Conservation (phyloP, 2,329 filamentous ascomycete genomes). For the Pseudogymnoascus sp. region DNA sequence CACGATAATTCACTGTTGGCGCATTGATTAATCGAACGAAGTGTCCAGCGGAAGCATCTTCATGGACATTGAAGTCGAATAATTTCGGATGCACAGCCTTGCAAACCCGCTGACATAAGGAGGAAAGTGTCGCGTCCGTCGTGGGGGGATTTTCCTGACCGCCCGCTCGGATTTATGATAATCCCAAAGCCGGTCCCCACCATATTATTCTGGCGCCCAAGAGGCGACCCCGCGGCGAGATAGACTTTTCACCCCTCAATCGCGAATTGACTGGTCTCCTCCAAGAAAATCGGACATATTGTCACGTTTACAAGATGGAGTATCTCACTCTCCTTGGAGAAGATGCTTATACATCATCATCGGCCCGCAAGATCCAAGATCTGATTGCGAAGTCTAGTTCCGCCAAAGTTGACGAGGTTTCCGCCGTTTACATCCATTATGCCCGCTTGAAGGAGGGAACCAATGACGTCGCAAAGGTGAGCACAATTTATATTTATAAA, state of each 20-base stretch:
- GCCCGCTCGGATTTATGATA: background rate
- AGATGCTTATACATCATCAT: conserved; percentile 23
- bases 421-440: conserved; percentile 25
- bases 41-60: background rate
- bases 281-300: conserved; percentile 9
- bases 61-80: background rate
- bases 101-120: background rate
- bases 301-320: conserved; percentile 18
- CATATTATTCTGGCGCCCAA: conserved; percentile 6
- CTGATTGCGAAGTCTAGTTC: conserved; percentile 12
- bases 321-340: conserved; percentile 23
- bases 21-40: background rate
- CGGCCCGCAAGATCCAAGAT: conserved; percentile 21
- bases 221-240: conserved; percentile 9
- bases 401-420: conserved; percentile 19
- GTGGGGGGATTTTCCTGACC: background rate
- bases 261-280: conserved; percentile 5
- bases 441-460: conserved; percentile 19
- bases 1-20: background rate
- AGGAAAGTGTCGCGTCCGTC: background rate
- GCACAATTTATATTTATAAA: conserved; percentile 5
- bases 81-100: conserved; percentile 5
- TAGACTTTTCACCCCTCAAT: conserved; percentile 9
- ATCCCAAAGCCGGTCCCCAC: conserved; percentile 1
- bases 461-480: conserved; percentile 12